Base-by-base conservation (phyloP, 2,329 filamentous ascomycete genomes). In the Xylaria hypoxylon region DNA sequence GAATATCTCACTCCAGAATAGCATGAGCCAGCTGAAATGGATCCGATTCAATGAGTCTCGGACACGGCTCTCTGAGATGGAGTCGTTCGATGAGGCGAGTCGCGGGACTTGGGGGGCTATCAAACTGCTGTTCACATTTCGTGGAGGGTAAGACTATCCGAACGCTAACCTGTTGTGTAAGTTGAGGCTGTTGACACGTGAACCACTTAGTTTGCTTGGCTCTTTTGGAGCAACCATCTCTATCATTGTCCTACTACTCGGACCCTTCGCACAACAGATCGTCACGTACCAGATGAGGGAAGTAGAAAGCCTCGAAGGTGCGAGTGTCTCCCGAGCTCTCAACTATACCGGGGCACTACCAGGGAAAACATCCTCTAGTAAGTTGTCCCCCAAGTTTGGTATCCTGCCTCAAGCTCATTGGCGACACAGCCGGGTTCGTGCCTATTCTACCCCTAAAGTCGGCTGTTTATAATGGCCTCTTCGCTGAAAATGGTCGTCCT, bases 401-500 rank as follows among this genome's bases (percentile, higher is more conserved):
- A 50, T 38, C 10, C 2, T 2, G 48, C 6, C 11, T 45, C 4
- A 26, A 44, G 2, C 13, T 53, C 19, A 50, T 38, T 50, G 42
- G 67, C 22, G 57, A 51, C 5, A 38, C 57, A 64, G 74, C 75
- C 6, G 73, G 74, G 1, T 78, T 76, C 17, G 76, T 78, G 0
- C 77, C 77, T 0, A 73, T 78, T 22, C 63, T 79, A 17, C 74
- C 77, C 1, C 70, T 78, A 50, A 78, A 79, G 55, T 73, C 76
- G 1, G 75, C 76, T 2, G 76, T 79, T 6, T 79, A 79, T 56
- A 76, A 77, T 51, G 77, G 77, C 5, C 72, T 79, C 4, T 78
- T 78, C 42, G 75, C 76, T 11, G 76, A 78, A 59, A 75, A 77
- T 61, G 72, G 72, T 22, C 70, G 76, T 19, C 76, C 75, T 0